Conservation (phyloP, 345 rosid species). For the Euphorbia lathyris region DNA sequence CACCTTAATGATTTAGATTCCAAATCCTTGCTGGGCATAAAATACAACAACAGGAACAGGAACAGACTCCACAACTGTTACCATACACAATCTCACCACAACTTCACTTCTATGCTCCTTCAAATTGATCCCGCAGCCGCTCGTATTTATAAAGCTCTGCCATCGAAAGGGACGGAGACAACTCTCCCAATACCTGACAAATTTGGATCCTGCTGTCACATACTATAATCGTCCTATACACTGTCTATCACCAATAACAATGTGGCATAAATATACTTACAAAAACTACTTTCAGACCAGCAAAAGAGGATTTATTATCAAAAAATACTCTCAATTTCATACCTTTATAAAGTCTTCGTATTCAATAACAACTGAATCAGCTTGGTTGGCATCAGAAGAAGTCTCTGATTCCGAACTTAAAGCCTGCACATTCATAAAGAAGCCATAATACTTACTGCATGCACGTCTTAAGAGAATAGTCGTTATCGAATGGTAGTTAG, state of each 20-base stretch:
- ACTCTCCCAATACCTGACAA: constrained; percentile 69
- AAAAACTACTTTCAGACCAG: background rate
- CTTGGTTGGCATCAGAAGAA: constrained; percentile 41
- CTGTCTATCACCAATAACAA: no score
- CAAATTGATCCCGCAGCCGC: constrained; percentile 62
- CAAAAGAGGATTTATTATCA: background rate
- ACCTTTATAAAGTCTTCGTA: constrained; percentile 80
- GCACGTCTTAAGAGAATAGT: background rate
- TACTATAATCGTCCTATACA: no score
- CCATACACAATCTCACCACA: background rate
- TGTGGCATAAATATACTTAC: no score
- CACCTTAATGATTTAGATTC: no score
- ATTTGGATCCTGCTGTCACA: no score
- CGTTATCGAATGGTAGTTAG: background rate
- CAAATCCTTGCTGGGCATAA: no score
- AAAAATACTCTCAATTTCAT: constrained; percentile 1
- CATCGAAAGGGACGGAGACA: constrained; percentile 84
- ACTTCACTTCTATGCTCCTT: constrained; percentile 48
- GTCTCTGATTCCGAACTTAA: constrained; percentile 39
- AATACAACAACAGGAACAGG: no score
- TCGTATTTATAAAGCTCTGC: constrained; percentile 90
- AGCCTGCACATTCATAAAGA: constrained; percentile 42
- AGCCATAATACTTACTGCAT: background rate
- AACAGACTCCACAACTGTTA: background rate
- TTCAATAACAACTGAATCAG: constrained; percentile 64